Percentiles rank a stretch among this genome's conserved stretches.
Evolutionary conservation across 768 basidiomycete species (phyloP).

Genomic region (Amanita rimosa): DNA sequence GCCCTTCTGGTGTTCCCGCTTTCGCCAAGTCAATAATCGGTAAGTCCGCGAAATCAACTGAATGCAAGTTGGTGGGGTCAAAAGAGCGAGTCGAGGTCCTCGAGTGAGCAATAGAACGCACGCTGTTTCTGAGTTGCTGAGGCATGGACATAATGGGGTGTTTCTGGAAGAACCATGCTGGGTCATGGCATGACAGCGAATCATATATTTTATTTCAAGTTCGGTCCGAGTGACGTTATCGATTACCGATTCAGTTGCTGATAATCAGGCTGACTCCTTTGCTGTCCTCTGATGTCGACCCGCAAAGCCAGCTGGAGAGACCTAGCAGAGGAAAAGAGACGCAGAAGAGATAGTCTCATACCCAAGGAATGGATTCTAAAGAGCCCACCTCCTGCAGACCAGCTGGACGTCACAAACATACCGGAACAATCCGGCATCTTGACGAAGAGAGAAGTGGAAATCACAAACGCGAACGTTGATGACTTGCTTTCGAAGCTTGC

Average conservation of each 20-base stretch:
- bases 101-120: not conserved
- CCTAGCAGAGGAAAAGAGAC: slow-evolving; percentile 42
- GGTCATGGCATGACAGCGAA: slow-evolving; percentile 21
- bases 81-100: no score
- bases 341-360: slow-evolving; percentile 39
- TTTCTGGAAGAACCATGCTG: slow-evolving; percentile 18
- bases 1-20: slow-evolving; percentile 24
- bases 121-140: slow-evolving; percentile 10
- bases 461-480: slow-evolving; percentile 31
- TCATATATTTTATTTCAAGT: no score
- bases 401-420: slow-evolving; percentile 40
- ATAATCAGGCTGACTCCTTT: no score
- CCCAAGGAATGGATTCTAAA: slow-evolving; percentile 55
- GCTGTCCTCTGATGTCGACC: slow-evolving; percentile 10
- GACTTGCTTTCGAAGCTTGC: slow-evolving; percentile 43
- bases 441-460: slow-evolving; percentile 35
- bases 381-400: slow-evolving; percentile 30
- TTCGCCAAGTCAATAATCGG: slow-evolving; percentile 40
- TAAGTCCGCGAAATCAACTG: slow-evolving; percentile 34
- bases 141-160: slow-evolving; percentile 22
- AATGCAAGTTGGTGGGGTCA: not conserved
- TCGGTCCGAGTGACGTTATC: no score
- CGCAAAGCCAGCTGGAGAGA: slow-evolving; percentile 31
- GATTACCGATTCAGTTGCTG: no score
- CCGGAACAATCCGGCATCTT: slow-evolving; percentile 51